Evolutionary conservation across 2,329 filamentous ascomycete species (phyloP), one percentile per base, ranked within the genome.

Genomic region (Trichoderma sp.): DNA sequence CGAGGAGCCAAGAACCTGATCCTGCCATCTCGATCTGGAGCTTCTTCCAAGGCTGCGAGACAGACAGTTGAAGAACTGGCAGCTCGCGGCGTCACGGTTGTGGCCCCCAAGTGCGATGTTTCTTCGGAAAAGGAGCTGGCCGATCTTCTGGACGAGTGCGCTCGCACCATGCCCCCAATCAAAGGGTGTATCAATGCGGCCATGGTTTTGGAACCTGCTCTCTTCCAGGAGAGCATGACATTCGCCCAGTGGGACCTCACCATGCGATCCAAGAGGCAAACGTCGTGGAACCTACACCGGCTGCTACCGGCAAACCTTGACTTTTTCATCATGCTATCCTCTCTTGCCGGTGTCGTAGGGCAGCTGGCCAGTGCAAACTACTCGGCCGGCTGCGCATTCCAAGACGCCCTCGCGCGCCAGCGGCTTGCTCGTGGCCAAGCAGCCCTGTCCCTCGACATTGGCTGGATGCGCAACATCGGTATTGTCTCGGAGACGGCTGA

Each of bases 291-390:
- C 19, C 68, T 79, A 0, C 74, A 79, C 34, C 47, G 43, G 5
- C 54, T 66, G 0, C 41, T 69, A 0, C 48, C 56, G 0, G 24
- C 9, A 3, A 52, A 67, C 0, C 60, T 79, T 0, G 77, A 79
- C 65, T 78, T 82, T 69, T 81, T 78, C 67, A 63, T 76, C 28
- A 67, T 75, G 61, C 67, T 77, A 0, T 76, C 76, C 3, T 80
- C 78, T 4, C 60, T 76, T 30, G 71, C 72, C 0, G 75, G 75
- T 10, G 68, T 78, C 7, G 52, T 75, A 3, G 79, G 77, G 0
- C 70, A 73, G 14, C 65, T 71, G 3, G 70, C 69, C 0, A 78
- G 79, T 47, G 72, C 74, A 43, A 81, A 80, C 65, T 83, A 83
- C 65, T 69, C 76, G 0, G 75, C 72, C 0, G 76, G 73, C 0